Evolutionary conservation across 495 filamentous ascomycete genomes (phyloP).

Genomic region (Talaromyces borbonicus): DNA sequence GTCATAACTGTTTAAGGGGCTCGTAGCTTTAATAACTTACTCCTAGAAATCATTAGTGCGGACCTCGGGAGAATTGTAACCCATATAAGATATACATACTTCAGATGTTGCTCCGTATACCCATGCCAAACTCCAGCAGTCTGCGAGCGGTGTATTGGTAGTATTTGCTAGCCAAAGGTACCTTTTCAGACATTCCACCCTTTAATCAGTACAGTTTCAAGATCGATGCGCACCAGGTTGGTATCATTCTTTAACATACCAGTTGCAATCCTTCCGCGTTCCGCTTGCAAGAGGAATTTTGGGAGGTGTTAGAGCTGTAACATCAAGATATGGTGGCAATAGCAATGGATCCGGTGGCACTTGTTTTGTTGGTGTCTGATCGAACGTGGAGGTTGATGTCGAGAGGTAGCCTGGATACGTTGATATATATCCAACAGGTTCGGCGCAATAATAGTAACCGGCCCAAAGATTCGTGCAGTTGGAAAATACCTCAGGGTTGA

Average conservation of each 20-base stretch:
- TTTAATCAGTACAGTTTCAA: too few relatives aligned
- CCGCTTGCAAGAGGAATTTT: neutral
- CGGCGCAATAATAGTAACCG: constrained; percentile 5
- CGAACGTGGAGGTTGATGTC: constrained; percentile 1
- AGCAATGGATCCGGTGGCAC: too few relatives aligned
- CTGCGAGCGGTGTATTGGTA: neutral
- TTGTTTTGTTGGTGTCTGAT: constrained; percentile 1
- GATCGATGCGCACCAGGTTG: too few relatives aligned
- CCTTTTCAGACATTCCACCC: neutral
- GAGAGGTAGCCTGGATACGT: constrained; percentile 12
- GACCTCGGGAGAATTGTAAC: neutral
- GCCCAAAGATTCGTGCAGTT: constrained; percentile 13
- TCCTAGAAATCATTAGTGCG: neutral
- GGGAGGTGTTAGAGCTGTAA: neutral
- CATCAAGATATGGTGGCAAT: too few relatives aligned
- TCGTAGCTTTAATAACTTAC: neutral
- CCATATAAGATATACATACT: neutral
- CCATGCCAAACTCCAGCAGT: neutral
- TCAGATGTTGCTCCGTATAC: neutral
- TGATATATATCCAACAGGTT: constrained; percentile 13
- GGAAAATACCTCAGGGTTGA: constrained; percentile 14
- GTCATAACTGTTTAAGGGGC: neutral
- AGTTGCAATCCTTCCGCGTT: neutral
- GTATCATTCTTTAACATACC: neutral
- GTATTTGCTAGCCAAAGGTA: neutral